Percentiles rank a stretch among this genome's conserved stretches.
These are phyloP conservation scores for Colletotrichum eremochloae DNA, from an alignment of 2,329 filamentous ascomycete species.

Conservation along the genomic window DNA sequence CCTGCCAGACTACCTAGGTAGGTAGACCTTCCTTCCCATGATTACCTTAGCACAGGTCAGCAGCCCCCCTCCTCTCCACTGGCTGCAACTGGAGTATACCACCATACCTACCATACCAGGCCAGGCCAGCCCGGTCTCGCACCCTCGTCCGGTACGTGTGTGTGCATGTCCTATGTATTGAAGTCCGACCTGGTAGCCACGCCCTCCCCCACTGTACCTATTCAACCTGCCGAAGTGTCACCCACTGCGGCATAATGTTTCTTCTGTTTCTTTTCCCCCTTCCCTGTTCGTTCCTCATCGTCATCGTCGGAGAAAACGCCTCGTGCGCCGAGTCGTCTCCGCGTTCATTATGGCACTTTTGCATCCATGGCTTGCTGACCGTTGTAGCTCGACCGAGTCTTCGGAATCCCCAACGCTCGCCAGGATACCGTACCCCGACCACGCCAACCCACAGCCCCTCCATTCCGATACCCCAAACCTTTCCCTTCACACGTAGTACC, in stretches of 20 bases:
- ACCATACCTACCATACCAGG: neutral
- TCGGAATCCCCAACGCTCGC: conserved; percentile 22
- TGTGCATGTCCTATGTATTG: neutral
- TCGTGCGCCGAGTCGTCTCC: conserved; percentile 32
- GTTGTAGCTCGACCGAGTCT: conserved; percentile 34
- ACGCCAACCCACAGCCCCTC: conserved; percentile 3
- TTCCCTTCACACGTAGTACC: neutral
- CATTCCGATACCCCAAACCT: neutral
- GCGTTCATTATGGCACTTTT: conserved; percentile 26
- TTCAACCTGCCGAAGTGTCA: neutral
- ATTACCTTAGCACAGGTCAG: neutral
- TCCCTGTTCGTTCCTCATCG: conserved; percentile 31
- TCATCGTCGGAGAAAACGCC: conserved; percentile 33
- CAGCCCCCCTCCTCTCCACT: too few relatives aligned
- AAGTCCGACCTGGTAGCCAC: neutral
- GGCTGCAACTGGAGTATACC: neutral
- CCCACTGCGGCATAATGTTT: conserved; percentile 16
- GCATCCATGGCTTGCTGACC: conserved; percentile 38
- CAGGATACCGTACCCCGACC: conserved; percentile 32
- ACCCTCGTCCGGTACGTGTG: neutral
- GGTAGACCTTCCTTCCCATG: neutral
- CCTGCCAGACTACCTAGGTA: neutral
- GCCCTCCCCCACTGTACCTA: neutral
- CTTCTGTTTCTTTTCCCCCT: conserved; percentile 20
- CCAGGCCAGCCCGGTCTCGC: neutral